Evolutionary conservation across 306 rosid species (phyloP).

Genomic region (Adenanthera pavonina): DNA sequence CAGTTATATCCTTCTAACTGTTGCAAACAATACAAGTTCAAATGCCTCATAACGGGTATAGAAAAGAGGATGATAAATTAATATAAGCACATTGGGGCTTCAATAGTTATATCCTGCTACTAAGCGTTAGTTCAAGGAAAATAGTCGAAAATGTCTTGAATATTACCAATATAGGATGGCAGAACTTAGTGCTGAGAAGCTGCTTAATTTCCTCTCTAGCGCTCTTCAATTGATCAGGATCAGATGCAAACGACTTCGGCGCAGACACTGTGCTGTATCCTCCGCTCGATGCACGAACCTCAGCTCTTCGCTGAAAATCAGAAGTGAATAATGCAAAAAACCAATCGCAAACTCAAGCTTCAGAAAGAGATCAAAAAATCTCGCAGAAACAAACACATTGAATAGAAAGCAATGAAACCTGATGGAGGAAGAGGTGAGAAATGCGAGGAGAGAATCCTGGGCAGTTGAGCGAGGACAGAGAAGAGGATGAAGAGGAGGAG

Average conservation of each 20-base stretch:
- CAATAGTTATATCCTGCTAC: background rate
- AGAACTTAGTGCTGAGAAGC: slow-evolving; percentile 73
- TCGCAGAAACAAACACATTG: background rate
- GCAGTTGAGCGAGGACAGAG: slow-evolving; percentile 46
- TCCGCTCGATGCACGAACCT: slow-evolving; percentile 52
- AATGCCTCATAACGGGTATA: background rate
- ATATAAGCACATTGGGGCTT: background rate
- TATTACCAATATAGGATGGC: slow-evolving; percentile 85
- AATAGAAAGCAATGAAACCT: slow-evolving; percentile 49
- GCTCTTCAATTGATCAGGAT: slow-evolving; percentile 80
- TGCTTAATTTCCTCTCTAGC: slow-evolving; percentile 85
- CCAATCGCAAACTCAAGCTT: background rate
- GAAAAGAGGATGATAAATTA: slow-evolving; percentile 1
- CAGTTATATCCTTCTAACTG: background rate
- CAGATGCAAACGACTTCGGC: slow-evolving; percentile 70
- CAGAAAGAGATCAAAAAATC: background rate
- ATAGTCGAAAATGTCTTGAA: background rate
- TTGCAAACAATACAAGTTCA: slow-evolving; percentile 15
- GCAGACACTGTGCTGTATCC: slow-evolving; percentile 54
- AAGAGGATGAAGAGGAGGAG: slow-evolving; percentile 27
- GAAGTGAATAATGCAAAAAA: background rate
- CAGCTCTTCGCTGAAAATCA: slow-evolving; percentile 54
- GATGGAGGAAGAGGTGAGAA: slow-evolving; percentile 71
- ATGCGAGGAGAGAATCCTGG: slow-evolving; percentile 66
- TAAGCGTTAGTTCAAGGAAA: background rate